Conservation (phyloP, 1,284 basidiomycete genomes). For the Trichosporon coremiiforme region DNA sequence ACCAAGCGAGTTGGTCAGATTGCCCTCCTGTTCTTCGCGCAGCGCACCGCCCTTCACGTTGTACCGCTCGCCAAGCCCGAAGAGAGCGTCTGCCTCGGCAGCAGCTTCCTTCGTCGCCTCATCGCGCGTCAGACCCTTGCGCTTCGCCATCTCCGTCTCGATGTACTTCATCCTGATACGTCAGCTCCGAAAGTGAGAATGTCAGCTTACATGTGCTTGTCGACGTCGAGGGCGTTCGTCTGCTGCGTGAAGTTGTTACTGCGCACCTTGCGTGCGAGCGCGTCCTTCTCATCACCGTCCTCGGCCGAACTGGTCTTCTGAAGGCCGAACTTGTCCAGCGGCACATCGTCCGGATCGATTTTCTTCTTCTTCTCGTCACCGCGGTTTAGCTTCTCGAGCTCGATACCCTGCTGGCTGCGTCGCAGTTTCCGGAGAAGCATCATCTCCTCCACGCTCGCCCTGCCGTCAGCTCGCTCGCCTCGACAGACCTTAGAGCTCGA, state of each 20-base stretch:
- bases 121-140: slow-evolving; percentile 60
- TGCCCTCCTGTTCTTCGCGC: slow-evolving; percentile 72
- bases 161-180: slow-evolving; percentile 89
- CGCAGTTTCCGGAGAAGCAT: slow-evolving; percentile 79
- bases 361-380: slow-evolving; percentile 69
- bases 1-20: slow-evolving; percentile 83
- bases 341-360: slow-evolving; percentile 30
- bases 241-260: slow-evolving; percentile 95
- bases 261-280: slow-evolving; percentile 70
- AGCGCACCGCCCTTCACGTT: slow-evolving; percentile 45
- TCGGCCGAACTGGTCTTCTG: slow-evolving; percentile 23
- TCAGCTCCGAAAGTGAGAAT: not conserved
- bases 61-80: slow-evolving; percentile 72
- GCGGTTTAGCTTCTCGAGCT: slow-evolving; percentile 76
- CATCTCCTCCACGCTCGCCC: slow-evolving; percentile 69
- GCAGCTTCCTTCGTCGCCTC: slow-evolving; percentile 58
- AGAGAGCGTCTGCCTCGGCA: slow-evolving; percentile 65
- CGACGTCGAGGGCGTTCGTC: slow-evolving; percentile 91
- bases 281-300: slow-evolving; percentile 63
- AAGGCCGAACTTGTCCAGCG: slow-evolving; percentile 64
- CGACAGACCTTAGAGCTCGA: too few relatives aligned
- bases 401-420: slow-evolving; percentile 74
- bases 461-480: slow-evolving; percentile 21
- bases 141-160: slow-evolving; percentile 83
- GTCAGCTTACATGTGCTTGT: slow-evolving; percentile 86